Conservation (phyloP, 2,329 filamentous ascomycete genomes). For the Cercospora zeina region DNA sequence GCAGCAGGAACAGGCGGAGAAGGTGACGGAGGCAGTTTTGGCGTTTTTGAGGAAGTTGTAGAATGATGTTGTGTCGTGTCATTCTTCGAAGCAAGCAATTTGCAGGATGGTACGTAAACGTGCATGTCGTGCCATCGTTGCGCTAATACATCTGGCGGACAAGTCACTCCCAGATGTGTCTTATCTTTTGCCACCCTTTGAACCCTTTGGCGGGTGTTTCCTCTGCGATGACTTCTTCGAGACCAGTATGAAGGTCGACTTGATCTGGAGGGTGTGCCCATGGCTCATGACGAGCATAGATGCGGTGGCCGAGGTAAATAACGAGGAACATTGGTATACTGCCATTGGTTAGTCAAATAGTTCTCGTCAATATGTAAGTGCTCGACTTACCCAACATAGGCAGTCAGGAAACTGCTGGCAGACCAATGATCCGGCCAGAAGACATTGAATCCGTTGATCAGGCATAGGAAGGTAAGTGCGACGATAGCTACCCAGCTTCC, state of each 20-base stretch:
- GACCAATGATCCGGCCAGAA: slow-evolving; percentile 69
- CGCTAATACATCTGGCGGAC: not conserved
- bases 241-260: slow-evolving; percentile 55
- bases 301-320: slow-evolving; percentile 57
- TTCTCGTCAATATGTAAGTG: not conserved
- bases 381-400: slow-evolving; percentile 52
- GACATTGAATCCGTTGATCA: slow-evolving; percentile 74
- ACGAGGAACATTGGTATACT: slow-evolving; percentile 62
- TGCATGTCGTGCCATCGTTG: not conserved
- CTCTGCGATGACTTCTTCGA: slow-evolving; percentile 38
- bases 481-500: slow-evolving; percentile 62
- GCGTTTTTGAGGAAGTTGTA: slow-evolving; percentile 10
- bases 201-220: slow-evolving; percentile 38
- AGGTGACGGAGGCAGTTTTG: slow-evolving; percentile 41
- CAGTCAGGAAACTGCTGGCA: slow-evolving; percentile 63
- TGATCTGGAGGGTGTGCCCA: slow-evolving; percentile 54
- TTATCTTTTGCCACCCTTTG: slow-evolving; percentile 42
- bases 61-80: not conserved
- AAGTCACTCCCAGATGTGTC: slow-evolving; percentile 28
- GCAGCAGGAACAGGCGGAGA: slow-evolving; percentile 64
- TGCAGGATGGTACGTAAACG: not conserved
- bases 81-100: not conserved
- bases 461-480: slow-evolving; percentile 60
- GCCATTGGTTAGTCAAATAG: slow-evolving; percentile 6
- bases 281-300: slow-evolving; percentile 49